Evolutionary conservation across 2,329 filamentous ascomycete species (phyloP), one percentile per base, ranked within the genome.

Genomic region (Colletotrichum liaoningense): DNA sequence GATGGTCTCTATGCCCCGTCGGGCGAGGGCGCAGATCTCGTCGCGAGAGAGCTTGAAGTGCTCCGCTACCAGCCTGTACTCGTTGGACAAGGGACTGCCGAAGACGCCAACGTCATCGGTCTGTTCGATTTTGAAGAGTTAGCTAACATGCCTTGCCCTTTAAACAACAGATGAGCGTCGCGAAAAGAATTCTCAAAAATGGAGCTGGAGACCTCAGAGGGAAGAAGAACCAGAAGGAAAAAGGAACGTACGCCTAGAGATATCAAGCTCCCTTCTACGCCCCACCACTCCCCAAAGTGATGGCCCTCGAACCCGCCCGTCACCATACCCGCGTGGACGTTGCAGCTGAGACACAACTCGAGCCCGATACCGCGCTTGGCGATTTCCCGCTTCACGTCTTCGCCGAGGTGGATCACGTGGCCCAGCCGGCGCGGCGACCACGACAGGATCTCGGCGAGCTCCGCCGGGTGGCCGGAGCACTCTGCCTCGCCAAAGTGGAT

Each of bases 51-150:
- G 85, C 0, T 82, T 80, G 78, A 97, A 97, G 79, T 95, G 91
- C 76, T 91, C 82, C 1, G 93, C 91, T 4, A 93, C 93, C 2
- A 97, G 88, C 8, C 86, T 84, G 81, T 95, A 96, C 80, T 97
- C 94, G 76, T 95, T 92, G 0, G 93, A 95, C 4, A 95, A 82
- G 0, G 90, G 87, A 78, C 93, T 95, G 63, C 92, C 92, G 78
- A 97, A 97, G 26, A 97, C 90, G 2, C 94, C 94, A 11, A 96
- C 92, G 78, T 97, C 94, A 79, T 97, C 94, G 1, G 94, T 97
- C 93, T 95, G 73, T 56, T 5, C 55, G 42, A 54, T 22, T 67
- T 8, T 59, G 49, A 22, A 22, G 7, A 28, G 46, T 63, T 22
- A 62, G 66, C 65, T 16, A 2, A 42, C 26, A 19, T 22, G 26